These are phyloP conservation scores for Schizophyllum commune DNA, from an alignment of 1,284 basidiomycete genomes.

Conservation along the genomic window DNA sequence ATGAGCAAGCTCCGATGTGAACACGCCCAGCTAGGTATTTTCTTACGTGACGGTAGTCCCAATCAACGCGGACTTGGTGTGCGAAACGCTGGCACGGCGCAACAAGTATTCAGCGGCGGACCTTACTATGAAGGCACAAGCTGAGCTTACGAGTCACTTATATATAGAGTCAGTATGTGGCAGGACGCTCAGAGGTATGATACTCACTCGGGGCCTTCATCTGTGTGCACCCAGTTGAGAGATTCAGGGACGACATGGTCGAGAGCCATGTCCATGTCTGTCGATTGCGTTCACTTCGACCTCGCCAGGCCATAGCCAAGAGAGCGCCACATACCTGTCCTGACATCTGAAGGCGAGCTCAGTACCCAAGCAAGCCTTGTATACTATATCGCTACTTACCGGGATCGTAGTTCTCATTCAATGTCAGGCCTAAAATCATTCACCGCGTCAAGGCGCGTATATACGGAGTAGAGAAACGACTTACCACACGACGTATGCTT, in stretches of 20 bases:
- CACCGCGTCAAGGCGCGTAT: not conserved
- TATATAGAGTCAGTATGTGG: constrained; percentile 1
- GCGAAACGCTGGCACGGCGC: constrained; percentile 57
- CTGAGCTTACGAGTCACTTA: constrained; percentile 59
- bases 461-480: not conserved
- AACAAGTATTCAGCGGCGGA: not conserved
- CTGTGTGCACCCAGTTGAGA: constrained; percentile 83
- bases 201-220: constrained; percentile 84
- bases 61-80: constrained; percentile 62
- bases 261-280: constrained; percentile 81
- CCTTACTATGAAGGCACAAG: constrained; percentile 1
- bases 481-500: constrained; percentile 81
- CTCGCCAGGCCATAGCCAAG: not conserved
- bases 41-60: not conserved
- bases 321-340: constrained; percentile 32
- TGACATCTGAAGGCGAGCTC: constrained; percentile 41
- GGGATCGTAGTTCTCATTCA: constrained; percentile 82
- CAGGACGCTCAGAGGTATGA: constrained; percentile 3
- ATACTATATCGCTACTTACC: constrained; percentile 28
- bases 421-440: constrained; percentile 44
- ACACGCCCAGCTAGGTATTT: not conserved
- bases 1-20: not conserved
- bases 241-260: constrained; percentile 85
- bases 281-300: not conserved
- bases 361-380: not conserved